phyloP scores from a whole-genome alignment of 2,329 filamentous ascomycete genomes.

The Lecanicillium sp. region DNA sequence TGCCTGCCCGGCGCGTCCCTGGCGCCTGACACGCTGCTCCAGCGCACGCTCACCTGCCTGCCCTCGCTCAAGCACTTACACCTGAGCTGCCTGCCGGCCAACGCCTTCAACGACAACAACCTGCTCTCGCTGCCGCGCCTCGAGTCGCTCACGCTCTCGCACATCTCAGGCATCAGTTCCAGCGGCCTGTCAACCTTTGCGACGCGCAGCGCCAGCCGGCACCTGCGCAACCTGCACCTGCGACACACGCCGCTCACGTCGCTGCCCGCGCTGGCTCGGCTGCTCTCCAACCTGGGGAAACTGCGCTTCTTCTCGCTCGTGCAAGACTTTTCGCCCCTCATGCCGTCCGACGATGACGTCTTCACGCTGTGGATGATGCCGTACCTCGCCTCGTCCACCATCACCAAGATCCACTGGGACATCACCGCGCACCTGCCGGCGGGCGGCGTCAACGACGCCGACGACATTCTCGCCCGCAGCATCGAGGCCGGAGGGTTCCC shows the following conservation, averaged over 20 bases:
- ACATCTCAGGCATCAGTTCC: constrained; percentile 48
- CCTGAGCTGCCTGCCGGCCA: constrained; percentile 46
- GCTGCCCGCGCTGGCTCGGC: constrained; percentile 48
- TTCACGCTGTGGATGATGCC: constrained; percentile 54
- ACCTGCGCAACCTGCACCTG: constrained; percentile 43
- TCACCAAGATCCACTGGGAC: constrained; percentile 56
- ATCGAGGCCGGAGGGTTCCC: constrained; percentile 59
- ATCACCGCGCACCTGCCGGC: constrained; percentile 41
- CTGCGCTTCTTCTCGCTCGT: constrained; percentile 46
- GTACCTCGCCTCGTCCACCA: constrained; percentile 48
- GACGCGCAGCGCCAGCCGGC: constrained; percentile 35
- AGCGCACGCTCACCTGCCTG: constrained; percentile 40
- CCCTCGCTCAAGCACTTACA: constrained; percentile 51
- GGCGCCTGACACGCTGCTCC: constrained; percentile 44
- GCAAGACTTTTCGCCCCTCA: constrained; percentile 45
- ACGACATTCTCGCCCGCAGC: constrained; percentile 55
- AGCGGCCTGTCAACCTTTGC: constrained; percentile 50
- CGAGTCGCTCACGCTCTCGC: constrained; percentile 45
- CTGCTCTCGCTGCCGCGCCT: constrained; percentile 49
- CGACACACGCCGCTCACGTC: constrained; percentile 49
- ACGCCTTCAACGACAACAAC: constrained; percentile 49
- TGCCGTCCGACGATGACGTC: constrained; percentile 42
- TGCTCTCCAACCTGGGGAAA: constrained; percentile 45
- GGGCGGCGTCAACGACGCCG: constrained; percentile 39
- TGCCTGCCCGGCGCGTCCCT: constrained; percentile 48